phyloP scores from a whole-genome alignment of 2,329 filamentous ascomycete genomes.

The Aureobasidium namibiae region DNA sequence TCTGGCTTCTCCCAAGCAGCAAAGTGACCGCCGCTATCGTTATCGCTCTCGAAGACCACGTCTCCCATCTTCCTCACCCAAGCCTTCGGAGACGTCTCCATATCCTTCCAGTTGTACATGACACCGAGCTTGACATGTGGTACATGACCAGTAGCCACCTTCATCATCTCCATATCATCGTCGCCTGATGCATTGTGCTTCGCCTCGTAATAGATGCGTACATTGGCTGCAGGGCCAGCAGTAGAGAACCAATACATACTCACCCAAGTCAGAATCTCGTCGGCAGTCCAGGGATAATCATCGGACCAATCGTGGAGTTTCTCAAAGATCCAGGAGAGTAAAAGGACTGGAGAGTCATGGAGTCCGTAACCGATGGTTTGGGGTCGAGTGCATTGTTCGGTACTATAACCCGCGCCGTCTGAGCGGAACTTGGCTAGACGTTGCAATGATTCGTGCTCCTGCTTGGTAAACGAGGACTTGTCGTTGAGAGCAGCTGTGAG shows the following conservation, averaged over 20 bases:
- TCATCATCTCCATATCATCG: not conserved
- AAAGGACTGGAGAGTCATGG: constrained; percentile 59
- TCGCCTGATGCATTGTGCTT: constrained; percentile 37
- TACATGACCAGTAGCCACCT: constrained; percentile 21
- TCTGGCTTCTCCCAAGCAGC: constrained; percentile 50
- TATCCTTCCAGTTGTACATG: constrained; percentile 51
- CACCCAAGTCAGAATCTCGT: constrained; percentile 69
- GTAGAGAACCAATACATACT: constrained; percentile 63
- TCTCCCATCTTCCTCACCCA: constrained; percentile 51
- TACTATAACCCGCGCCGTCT: constrained; percentile 52
- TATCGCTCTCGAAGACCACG: constrained; percentile 48
- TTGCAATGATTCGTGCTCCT: constrained; percentile 44
- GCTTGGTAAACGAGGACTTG: constrained; percentile 44
- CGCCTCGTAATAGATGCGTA: constrained; percentile 66
- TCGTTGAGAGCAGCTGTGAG: constrained; percentile 49
- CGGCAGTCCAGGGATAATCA: constrained; percentile 62
- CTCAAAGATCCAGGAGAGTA: constrained; percentile 73
- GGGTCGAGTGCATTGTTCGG: constrained; percentile 57
- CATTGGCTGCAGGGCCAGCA: constrained; percentile 59
- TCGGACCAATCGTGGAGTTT: constrained; percentile 74
- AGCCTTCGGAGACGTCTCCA: constrained; percentile 44
- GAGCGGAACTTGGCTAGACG: constrained; percentile 49
- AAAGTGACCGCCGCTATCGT: constrained; percentile 50
- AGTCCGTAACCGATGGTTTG: constrained; percentile 64
- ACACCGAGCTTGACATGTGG: constrained; percentile 43